Base-by-base conservation (phyloP, 306 rosid genomes). In the Coriaria nepalensis region DNA sequence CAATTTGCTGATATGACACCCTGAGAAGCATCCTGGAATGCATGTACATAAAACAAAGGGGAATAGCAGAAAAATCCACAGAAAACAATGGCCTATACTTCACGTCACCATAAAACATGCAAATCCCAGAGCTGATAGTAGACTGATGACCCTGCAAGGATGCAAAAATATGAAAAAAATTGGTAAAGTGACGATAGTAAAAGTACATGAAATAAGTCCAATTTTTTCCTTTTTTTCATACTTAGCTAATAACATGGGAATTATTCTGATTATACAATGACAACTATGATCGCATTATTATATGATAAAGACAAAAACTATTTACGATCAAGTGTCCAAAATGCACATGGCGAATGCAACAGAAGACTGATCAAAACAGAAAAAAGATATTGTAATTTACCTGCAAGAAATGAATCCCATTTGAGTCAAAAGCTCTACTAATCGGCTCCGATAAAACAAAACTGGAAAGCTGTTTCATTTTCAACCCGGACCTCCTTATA, bases 41-140 rank as follows among this genome's bases (percentile, higher is more conserved):
- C 74, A 80, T 58, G 60, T 36, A 13, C 66, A 55, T 55, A 53
- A 78, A 87, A 65, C 67, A 73, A 10, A 39, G 49, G 53, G 94
- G 96, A 65, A 78, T 47, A 6, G 94, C 88, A 40, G 96, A 73
- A 65, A 78, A 83, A 65, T 83, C 83, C 41, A 87, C 65, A 52
- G 60, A 64, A 59, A 87, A 83, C 66, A 78, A 44, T 7, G 93
- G 86, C 41, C 53, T 37, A 13, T 40, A 61, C 56, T 37, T 38
- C 20, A 5, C 7, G 44, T 63, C 47, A 58, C 78, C 87, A 55
- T 61, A 87, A 55, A 87, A 46, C 59, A 56, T 63, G 65, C 78
- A 87, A 66, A 75, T 57, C 33, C 93, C 86, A 10, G 59, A 44
- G 49, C 47, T 37, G 2, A 40, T 33, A 9, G 33, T 38, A 33